Evolutionary conservation across 805 yeast genomes (phyloP).

Genomic region (Lachancea thermotolerans): DNA sequence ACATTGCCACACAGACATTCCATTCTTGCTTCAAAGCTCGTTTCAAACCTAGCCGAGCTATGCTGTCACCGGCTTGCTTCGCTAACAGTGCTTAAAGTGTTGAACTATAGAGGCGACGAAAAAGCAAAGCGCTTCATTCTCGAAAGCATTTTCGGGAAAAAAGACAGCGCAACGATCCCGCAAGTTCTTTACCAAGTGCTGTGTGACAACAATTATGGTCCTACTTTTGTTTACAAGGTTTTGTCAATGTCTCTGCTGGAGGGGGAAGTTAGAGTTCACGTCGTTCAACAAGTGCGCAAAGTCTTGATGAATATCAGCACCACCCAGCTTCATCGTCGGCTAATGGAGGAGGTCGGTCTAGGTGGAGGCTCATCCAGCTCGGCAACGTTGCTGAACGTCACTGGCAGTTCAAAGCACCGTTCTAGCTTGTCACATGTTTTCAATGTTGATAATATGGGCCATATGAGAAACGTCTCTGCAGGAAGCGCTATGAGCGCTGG

Average conservation of each 20-base stretch:
- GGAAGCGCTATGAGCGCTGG: conserved; percentile 28
- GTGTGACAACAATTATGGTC: conserved; percentile 61
- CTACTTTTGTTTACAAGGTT: conserved; percentile 72
- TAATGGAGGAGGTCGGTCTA: conserved; percentile 89
- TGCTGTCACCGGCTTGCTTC: conserved; percentile 82
- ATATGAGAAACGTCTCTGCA: conserved; percentile 27
- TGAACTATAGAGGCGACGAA: conserved; percentile 61
- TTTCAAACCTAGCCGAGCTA: conserved; percentile 54
- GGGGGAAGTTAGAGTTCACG: conserved; percentile 47
- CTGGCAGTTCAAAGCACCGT: conserved; percentile 15
- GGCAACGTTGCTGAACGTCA: not conserved
- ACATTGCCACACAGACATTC: conserved; percentile 56
- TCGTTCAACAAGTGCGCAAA: conserved; percentile 54
- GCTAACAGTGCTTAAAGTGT: conserved; percentile 69
- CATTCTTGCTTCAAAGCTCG: conserved; percentile 54
- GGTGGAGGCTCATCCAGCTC: conserved; percentile 10
- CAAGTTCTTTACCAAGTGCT: conserved; percentile 51
- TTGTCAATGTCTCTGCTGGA: conserved; percentile 65
- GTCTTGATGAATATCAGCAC: conserved; percentile 56
- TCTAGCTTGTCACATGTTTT: conserved; percentile 22
- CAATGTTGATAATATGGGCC: conserved; percentile 17
- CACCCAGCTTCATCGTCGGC: conserved; percentile 71
- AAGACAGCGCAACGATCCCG: conserved; percentile 36
- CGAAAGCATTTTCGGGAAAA: conserved; percentile 56
- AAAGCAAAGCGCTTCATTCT: conserved; percentile 56